Conservation (phyloP, 345 rosid genomes). For the Eucalyptus polyanthemos region DNA sequence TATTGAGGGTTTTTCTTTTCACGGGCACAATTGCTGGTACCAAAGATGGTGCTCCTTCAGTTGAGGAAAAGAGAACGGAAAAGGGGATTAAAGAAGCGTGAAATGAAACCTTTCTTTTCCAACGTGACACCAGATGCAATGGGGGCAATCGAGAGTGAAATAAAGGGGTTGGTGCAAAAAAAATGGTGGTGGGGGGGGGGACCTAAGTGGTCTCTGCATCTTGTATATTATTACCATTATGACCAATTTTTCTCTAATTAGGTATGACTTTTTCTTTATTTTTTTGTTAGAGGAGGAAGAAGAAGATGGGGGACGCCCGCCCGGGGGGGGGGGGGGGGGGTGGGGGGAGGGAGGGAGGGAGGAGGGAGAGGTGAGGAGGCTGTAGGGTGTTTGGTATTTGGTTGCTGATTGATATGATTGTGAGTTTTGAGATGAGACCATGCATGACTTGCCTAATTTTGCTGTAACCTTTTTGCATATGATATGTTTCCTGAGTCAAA, state of each 20-base stretch:
- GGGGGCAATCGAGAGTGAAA: neutral
- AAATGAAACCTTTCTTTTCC: neutral
- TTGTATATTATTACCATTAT: slow-evolving; percentile 21
- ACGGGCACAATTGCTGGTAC: neutral
- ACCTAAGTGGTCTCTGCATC: slow-evolving; percentile 11
- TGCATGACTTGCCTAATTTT: neutral
- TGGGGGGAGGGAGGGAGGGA: neutral
- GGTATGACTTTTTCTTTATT: slow-evolving; percentile 11
- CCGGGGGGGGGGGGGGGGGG: no score
- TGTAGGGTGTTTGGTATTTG: neutral
- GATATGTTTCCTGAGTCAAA: neutral
- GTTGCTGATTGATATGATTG: neutral
- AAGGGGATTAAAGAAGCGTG: neutral
- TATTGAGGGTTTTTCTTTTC: neutral
- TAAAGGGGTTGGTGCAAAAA: neutral
- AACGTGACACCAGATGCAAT: neutral
- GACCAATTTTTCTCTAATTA: slow-evolving; percentile 24
- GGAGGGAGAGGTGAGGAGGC: neutral
- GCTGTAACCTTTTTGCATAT: neutral
- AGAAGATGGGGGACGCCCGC: neutral
- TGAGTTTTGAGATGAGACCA: neutral
- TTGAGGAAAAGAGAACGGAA: neutral
- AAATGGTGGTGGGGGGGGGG: neutral
- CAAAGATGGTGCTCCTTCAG: slow-evolving; percentile 7
- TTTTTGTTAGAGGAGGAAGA: neutral